phyloP scores from a whole-genome alignment of 768 basidiomycete genomes.

The Calocybe indica region DNA sequence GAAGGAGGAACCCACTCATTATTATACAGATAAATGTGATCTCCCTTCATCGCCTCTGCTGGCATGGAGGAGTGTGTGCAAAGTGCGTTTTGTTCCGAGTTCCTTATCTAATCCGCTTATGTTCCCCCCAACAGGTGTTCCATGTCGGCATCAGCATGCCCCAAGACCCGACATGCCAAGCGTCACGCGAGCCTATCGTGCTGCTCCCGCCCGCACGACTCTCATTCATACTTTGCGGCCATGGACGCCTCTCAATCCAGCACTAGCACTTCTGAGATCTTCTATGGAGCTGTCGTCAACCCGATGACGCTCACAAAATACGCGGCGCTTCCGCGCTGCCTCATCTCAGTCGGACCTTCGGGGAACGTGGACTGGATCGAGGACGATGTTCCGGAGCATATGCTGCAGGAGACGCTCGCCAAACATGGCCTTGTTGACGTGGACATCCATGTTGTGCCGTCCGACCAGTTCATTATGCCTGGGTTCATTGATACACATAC shows the following conservation, averaged over 20 bases:
- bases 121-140: neutral
- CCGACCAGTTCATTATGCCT: constrained; percentile 73
- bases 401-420: constrained; percentile 44
- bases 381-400: constrained; percentile 42
- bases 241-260: too few species aligned
- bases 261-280: constrained; percentile 14
- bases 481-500: constrained; percentile 92
- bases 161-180: neutral
- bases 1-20: too few species aligned
- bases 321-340: constrained; percentile 41
- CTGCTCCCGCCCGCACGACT: neutral
- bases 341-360: constrained; percentile 44
- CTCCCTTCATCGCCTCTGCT: too few species aligned
- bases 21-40: too few species aligned
- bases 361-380: constrained; percentile 69
- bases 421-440: constrained; percentile 43
- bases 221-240: neutral
- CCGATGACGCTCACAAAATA: constrained; percentile 39
- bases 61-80: too few species aligned
- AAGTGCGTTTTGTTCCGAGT: too few species aligned
- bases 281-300: constrained; percentile 54
- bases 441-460: constrained; percentile 34
- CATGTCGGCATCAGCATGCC: neutral
- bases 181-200: neutral
- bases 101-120: neutral